These are phyloP conservation scores for Pisolithus albus DNA, from an alignment of 768 basidiomycete species.

Conservation along the genomic window DNA sequence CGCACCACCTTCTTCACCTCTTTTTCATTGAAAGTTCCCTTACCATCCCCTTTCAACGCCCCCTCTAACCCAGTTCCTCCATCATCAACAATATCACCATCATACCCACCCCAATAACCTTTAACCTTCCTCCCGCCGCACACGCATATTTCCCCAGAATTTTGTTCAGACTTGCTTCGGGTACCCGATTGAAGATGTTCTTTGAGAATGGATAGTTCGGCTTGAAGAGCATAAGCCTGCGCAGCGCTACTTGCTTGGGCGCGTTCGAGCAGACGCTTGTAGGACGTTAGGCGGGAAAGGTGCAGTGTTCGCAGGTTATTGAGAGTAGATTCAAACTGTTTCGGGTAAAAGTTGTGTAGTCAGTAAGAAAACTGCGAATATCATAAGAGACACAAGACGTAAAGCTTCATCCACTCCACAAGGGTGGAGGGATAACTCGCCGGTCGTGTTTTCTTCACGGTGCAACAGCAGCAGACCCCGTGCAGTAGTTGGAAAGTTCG, in stretches of 20 bases:
- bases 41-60: conserved; percentile 41
- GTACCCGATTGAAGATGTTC: conserved; percentile 28
- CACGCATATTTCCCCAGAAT: conserved; percentile 30
- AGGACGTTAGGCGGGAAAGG: conserved; percentile 54
- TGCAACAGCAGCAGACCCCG: background rate
- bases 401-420: too few relatives aligned
- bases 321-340: conserved; percentile 40
- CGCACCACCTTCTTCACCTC: conserved; percentile 62
- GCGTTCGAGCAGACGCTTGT: conserved; percentile 75
- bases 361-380: background rate
- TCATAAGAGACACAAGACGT: too few relatives aligned
- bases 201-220: conserved; percentile 65
- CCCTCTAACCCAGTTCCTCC: conserved; percentile 37
- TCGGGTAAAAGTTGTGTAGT: conserved; percentile 1
- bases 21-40: conserved; percentile 60
- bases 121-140: conserved; percentile 59
- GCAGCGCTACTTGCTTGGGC: conserved; percentile 73
- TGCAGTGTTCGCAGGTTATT: conserved; percentile 37
- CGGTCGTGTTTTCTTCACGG: too few relatives aligned
- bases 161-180: conserved; percentile 5
- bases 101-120: conserved; percentile 71
- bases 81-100: conserved; percentile 38
- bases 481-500: background rate
- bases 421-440: too few relatives aligned
- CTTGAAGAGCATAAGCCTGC: conserved; percentile 80